Base-by-base conservation (phyloP, 129 eudicot genomes). In the Flaveria bidentis region DNA sequence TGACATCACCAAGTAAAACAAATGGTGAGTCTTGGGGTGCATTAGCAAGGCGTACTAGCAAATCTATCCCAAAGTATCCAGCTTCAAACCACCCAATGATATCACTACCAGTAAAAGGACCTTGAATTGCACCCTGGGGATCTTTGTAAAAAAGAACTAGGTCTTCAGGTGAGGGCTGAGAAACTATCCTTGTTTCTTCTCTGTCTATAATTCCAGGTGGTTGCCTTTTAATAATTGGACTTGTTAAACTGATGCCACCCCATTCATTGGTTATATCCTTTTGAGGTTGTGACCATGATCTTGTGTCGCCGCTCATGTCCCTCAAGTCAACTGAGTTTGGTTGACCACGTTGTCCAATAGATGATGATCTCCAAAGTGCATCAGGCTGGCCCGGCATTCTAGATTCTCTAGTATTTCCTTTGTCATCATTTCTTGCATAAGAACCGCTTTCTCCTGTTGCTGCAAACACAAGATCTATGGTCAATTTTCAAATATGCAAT, bases 21-120 rank as follows among this genome's bases (percentile, higher is more conserved):
- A 89, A 95, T 22, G 96, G 93, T 1, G 84, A 78, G 36, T 91
- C 92, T 9, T 69, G 80, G 62, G 99, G 97, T 45, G 96, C 90
- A 83, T 80, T 87, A 36, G 90, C 94, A 25, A 87, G 66, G 7
- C 97, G 97, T 42, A 95, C 99, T 52, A 60, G 87, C 75, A 95
- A 76, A 71, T 95, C 97, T 64, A 95, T 77, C 67, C 99, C 99
- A 80, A 95, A 95, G 72, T 95, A 95, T 76, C 96, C 99, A 66
- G 94, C 87, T 83, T 95, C 99, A 84, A 89, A 91, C 99, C 99
- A 95, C 23, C 92, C 87, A 79, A 95, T 95, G 60, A 95, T 84
- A 83, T 95, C 99, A 71, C 76, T 80, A 14, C 99, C 99, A 28
- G 92, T 50, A 81, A 95, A 95, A 52, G 99, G 99, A 18, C 99